Conservation (phyloP, 305 asterid genomes). For the Stenogyne calaminthoides region DNA sequence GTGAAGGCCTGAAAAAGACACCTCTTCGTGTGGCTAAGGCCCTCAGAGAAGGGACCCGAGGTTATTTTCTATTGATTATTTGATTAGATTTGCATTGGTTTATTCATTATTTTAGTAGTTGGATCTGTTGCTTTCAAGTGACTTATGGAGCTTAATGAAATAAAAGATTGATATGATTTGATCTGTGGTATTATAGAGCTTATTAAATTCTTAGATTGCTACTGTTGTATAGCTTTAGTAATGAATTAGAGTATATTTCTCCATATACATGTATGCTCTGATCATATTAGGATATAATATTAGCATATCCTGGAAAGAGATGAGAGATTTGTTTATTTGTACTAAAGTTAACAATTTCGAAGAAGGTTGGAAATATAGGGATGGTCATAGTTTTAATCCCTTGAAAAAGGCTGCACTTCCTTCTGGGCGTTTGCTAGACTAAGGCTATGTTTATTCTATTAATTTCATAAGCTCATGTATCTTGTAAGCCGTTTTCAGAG, state of each 20-base stretch:
- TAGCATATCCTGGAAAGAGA: background rate
- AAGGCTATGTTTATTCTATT: background rate
- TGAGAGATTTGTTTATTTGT: background rate
- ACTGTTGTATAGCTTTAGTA: background rate
- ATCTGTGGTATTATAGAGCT: too few species aligned
- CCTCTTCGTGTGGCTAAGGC: constrained; percentile 95
- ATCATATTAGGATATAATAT: too few species aligned
- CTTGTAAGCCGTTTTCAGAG: background rate
- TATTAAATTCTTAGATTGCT: constrained; percentile 4
- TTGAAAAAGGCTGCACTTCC: background rate
- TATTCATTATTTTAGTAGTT: background rate
- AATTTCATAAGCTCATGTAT: background rate
- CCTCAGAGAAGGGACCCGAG: constrained; percentile 77
- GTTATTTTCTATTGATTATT: constrained; percentile 30
- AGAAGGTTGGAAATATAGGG: background rate
- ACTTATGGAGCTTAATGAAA: background rate
- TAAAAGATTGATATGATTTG: background rate
- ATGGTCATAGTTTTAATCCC: background rate
- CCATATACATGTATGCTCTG: background rate
- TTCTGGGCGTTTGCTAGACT: background rate
- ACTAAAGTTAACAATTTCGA: background rate
- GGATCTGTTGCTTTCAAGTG: constrained; percentile 20
- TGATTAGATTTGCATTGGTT: background rate
- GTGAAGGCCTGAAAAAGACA: constrained; percentile 76
- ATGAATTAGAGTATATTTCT: background rate